Conservation (phyloP, 306 rosid species). For the Cicer bijugum region DNA sequence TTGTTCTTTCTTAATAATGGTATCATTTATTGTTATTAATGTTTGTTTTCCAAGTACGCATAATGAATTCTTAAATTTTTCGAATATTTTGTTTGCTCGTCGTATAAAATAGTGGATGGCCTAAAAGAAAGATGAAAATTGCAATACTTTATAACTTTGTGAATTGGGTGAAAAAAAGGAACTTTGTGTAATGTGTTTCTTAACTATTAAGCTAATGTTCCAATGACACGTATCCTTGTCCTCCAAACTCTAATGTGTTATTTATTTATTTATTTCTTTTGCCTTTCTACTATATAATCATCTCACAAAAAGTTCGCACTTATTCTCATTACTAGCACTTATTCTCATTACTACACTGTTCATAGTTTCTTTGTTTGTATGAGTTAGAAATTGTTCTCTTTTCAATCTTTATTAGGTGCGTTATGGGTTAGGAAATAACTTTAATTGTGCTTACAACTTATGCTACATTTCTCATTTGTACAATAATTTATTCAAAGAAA, state of each 20-base stretch:
- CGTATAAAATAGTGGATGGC: neutral
- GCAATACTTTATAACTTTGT: neutral
- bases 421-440: conserved; percentile 23
- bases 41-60: too few species aligned
- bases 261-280: conserved; percentile 2
- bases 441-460: conserved; percentile 27
- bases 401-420: conserved; percentile 27
- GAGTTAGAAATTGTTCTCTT: conserved; percentile 8
- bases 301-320: conserved; percentile 31
- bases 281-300: conserved; percentile 43
- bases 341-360: neutral
- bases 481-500: neutral
- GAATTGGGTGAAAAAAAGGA: conserved; percentile 5
- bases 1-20: neutral
- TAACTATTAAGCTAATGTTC: conserved; percentile 45
- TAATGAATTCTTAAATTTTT: neutral
- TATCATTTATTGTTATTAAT: neutral
- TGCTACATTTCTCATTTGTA: neutral
- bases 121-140: conserved; percentile 4
- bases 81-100: neutral
- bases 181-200: conserved; percentile 41
- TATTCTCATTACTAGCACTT: conserved; percentile 20
- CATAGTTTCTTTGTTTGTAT: neutral
- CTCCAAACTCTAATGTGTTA: conserved; percentile 22
- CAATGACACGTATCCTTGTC: conserved; percentile 32